Percentiles rank a stretch among this genome's conserved stretches.
Conservation (phyloP, 2,329 filamentous ascomycete species). For the Monosporascus sp. region DNA sequence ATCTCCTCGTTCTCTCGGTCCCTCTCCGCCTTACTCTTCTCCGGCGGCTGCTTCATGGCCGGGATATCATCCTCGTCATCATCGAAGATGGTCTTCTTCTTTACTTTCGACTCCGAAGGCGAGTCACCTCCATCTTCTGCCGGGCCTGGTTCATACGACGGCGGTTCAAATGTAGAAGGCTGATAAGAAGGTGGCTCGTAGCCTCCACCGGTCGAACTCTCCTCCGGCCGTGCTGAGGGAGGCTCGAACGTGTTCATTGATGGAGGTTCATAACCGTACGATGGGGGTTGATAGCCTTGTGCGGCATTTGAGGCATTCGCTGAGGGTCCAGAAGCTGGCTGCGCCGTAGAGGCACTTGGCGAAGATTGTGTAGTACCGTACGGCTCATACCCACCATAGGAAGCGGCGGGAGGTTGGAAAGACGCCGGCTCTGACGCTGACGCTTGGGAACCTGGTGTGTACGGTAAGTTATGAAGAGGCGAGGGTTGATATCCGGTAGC, state of each 20-base stretch:
- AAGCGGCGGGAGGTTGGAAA: constrained; percentile 13
- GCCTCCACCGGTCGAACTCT: constrained; percentile 32
- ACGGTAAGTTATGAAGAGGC: neutral
- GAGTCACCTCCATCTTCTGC: constrained; percentile 41
- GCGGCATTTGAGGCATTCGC: constrained; percentile 12
- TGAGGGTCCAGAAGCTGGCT: constrained; percentile 5
- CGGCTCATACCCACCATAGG: constrained; percentile 23
- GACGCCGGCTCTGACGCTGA: constrained; percentile 13
- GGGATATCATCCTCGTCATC: constrained; percentile 71
- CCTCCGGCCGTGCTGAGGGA: constrained; percentile 20
- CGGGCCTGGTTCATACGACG: constrained; percentile 49
- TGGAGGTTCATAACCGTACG: constrained; percentile 49
- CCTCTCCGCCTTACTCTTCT: constrained; percentile 60
- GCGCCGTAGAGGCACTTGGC: constrained; percentile 5
- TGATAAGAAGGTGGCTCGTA: constrained; percentile 62
- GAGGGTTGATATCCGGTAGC: constrained; percentile 27
- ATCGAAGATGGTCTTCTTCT: constrained; percentile 77
- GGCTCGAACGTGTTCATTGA: constrained; percentile 29
- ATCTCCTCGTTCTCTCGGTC: constrained; percentile 80
- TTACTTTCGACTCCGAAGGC: constrained; percentile 51
- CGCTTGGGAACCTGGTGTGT: constrained; percentile 9
- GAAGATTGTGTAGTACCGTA: constrained; percentile 13
- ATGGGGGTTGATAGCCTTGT: constrained; percentile 37
- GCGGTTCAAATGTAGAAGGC: constrained; percentile 53
- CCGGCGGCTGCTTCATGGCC: constrained; percentile 43